phyloP scores from a whole-genome alignment of 129 eudicot species.

The Solidago caesia region DNA sequence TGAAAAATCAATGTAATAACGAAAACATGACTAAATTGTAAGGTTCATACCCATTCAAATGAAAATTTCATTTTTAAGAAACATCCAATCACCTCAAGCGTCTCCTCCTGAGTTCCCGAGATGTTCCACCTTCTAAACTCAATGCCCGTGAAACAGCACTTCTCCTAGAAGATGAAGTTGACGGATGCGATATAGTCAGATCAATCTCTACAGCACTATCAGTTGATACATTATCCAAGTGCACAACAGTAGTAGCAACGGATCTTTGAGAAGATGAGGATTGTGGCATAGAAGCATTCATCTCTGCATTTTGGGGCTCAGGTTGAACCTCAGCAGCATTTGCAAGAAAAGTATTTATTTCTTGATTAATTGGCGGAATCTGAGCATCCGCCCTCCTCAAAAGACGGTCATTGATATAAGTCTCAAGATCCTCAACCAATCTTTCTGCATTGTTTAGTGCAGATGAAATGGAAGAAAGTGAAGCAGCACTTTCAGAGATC shows the following conservation, averaged over 20 bases:
- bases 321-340: conserved; percentile 29
- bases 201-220: conserved; percentile 32
- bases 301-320: conserved; percentile 43
- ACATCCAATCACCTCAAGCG: conserved; percentile 36
- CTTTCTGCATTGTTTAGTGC: conserved; percentile 67
- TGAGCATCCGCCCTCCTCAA: conserved; percentile 37
- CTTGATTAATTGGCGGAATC: conserved; percentile 32
- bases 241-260: conserved; percentile 39
- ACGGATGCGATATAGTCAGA: conserved; percentile 34
- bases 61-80: conserved; percentile 13
- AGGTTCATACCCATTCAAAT: conserved; percentile 20
- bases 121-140: conserved; percentile 47
- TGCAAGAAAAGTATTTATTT: conserved; percentile 28
- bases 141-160: conserved; percentile 36
- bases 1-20: conserved; percentile 34
- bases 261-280: conserved; percentile 42
- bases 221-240: conserved; percentile 34
- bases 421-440: conserved; percentile 64
- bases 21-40: conserved; percentile 28
- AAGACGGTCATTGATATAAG: conserved; percentile 49
- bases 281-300: conserved; percentile 28
- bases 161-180: conserved; percentile 49
- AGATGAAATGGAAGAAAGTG: conserved; percentile 70
- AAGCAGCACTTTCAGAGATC: conserved; percentile 74
- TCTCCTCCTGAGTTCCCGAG: conserved; percentile 65